Evolutionary conservation across 768 basidiomycete genomes (phyloP), one percentile per base, ranked within the genome.

Genomic region (Arthromyces matolae): DNA sequence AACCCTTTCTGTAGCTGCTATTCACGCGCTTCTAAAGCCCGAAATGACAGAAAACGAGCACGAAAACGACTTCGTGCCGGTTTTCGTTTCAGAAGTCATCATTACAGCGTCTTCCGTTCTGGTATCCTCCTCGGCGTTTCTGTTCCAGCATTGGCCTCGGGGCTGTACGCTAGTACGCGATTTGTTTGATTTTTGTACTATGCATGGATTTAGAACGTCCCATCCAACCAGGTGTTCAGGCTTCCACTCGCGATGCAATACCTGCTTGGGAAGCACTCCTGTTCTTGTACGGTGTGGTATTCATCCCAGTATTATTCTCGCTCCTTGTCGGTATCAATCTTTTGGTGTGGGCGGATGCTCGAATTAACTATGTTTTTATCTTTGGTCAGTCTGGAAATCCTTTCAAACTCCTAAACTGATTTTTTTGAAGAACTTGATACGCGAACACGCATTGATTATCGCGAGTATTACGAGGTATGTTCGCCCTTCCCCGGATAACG

Each of bases 311-410:
- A 5, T 52, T 95, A 3, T 87, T 96, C 59, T 72, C 81, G 2
- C 51, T 91, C 25, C 68, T 96, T 1, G 79, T 98, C 45, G 88
- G 90, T 20, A 48, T 88, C n/a, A 97, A 99, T 61, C 54, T 98
- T 4, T 55, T 84, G 18, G 86, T 84, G 0, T 99, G 89, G 86
- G 73, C 80, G 0, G 65, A 68, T 4, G 71, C 83, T 5, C 76
- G 87, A 37, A 92, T 99, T 56, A 98, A 97, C 61, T 95, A 93
- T 58, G 78, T 84, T n/a, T 95, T 97, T 63, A 89, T 94, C 28
- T 89, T 94, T 58, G 87, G 87, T 88, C 49, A 31, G 77, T 57
- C 37, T 24, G 60, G 44, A 49, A 54, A 56, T 29, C 54, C 54
- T 13, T 36, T 32, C 27, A 7, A 37, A 23, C n/a, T 12, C 5